Base-by-base conservation (phyloP, 169 alveolate genomes). In the Eimeria tenella region DNA sequence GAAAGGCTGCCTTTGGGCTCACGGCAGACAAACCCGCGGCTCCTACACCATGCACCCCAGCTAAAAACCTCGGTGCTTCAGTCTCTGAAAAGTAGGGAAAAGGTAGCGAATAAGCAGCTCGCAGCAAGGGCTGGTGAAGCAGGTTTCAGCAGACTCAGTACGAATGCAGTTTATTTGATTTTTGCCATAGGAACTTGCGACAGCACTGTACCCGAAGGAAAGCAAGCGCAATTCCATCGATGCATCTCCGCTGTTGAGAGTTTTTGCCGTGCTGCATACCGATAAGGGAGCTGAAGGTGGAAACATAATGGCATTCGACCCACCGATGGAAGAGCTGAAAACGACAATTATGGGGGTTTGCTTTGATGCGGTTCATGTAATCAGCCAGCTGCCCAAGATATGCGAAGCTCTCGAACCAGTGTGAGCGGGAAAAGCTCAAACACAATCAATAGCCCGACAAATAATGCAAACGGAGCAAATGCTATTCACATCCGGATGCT, bases 251-350 rank as follows among this genome's bases (percentile, higher is more conserved):
- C 90, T 95, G 79, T 94, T 95, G 92, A 58, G 90, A 73, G 94
- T 96, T 19, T 75, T 75, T 62, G 96, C 96, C 19, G 93, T 74
- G 52, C 82, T 94, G 55, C 17, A 60, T 25, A 42, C 23, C 53
- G 81, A 60, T n/a, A 77, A 19, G 68, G 77, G 4, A 17, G 91
- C 17, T 13, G 94, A 94, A 90, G 73, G 65, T 7, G 83, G 93
- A 55, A 74, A 58, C 52, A 89, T 75, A 73, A 96, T 96, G 97
- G 95, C 93, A 70, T 96, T 96, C 84, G 75, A 73, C 42, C 97
- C 97, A 42, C 81, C 96, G 23, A 91, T 93, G 96, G 84, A 90
- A 19, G 94, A 96, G 81, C 94, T 96, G 84, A 96, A 94, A 86
- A 90, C 62, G n/a, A 55, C 86, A 52, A 73, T 94, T 50, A 95